Percentiles rank a stretch among this genome's conserved stretches.
These are phyloP conservation scores for Termitomyces sp. DNA, from an alignment of 768 basidiomycete genomes.

Conservation along the genomic window DNA sequence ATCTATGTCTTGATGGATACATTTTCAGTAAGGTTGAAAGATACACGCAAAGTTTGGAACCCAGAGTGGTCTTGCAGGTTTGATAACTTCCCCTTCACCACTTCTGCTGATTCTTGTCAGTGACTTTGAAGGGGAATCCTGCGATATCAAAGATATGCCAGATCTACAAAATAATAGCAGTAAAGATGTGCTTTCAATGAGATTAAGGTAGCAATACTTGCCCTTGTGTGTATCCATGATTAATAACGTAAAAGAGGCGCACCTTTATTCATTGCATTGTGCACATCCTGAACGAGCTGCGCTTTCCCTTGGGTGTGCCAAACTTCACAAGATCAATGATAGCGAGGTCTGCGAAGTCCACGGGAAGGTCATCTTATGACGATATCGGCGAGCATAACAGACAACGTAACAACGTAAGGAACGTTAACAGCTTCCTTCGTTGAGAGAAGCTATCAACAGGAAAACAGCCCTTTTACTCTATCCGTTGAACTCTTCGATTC, in stretches of 20 bases:
- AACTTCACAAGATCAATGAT: conserved; percentile 46
- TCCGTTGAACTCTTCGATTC: too few relatives aligned
- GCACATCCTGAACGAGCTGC: conserved; percentile 34
- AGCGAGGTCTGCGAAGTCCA: conserved; percentile 44
- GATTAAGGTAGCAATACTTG: conserved; percentile 22
- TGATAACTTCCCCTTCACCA: too few relatives aligned
- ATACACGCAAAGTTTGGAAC: too few relatives aligned
- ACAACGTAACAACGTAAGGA: not conserved
- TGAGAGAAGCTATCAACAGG: not conserved
- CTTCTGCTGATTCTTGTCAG: too few relatives aligned
- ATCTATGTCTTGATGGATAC: too few relatives aligned
- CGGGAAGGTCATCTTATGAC: conserved; percentile 7
- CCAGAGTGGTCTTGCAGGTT: too few relatives aligned
- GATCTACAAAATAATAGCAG: too few relatives aligned
- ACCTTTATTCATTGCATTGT: conserved; percentile 36
- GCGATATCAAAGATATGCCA: too few relatives aligned
- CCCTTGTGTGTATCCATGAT: conserved; percentile 39
- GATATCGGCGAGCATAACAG: too few relatives aligned
- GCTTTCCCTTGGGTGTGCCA: conserved; percentile 29
- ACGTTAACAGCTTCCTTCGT: conserved; percentile 10
- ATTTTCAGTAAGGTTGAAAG: too few relatives aligned
- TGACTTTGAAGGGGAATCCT: too few relatives aligned
- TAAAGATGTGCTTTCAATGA: not conserved
- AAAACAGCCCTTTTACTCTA: too few relatives aligned
- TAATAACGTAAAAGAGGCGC: conserved; percentile 47